Evolutionary conservation across 2,329 filamentous ascomycete species (phyloP), one percentile per base, ranked within the genome.

Genomic region (Boeremia exigua): DNA sequence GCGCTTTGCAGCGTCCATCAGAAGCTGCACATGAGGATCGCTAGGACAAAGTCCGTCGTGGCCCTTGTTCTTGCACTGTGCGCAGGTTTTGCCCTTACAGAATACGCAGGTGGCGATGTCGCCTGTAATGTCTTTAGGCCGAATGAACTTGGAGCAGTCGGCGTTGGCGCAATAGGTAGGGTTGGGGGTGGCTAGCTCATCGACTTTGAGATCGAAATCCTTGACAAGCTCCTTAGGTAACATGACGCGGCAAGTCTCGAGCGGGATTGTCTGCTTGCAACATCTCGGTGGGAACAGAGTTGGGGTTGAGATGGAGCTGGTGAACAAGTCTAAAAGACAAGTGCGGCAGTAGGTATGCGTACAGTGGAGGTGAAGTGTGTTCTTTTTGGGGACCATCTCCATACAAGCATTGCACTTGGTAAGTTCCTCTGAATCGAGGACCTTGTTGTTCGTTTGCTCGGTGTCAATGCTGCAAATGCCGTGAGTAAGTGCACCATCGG

Each of bases 251-350:
- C 60, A 64, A 0, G 44, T 42, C 0, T 60, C 48, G 1, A 69
- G 43, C 4, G 65, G 51, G 17, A 72, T 67, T 0, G 39, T 55
- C 4, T 54, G 9, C 7, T 48, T 48, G 43, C 63, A 70, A 46
- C 63, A 72, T 2, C 59, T 61, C 0, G 65, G 66, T 2, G 66
- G 70, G 32, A 72, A 72, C 1, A 68, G 56, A 0, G 49, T 40
- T 1, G 60, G 52, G 37, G 67, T 58, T 0, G 32, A n/a, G 6
- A 66, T 37, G 2, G 63, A 43, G 2, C 15, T 56, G 19, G 37
- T 46, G 58, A 73, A 68, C 1, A 70, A 53, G n/a, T 61, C 56
- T 4, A 51, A 25, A 2, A 72, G 45, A 49, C 70, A 73, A 0
- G 30, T 28, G 4, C 54, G 55, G 42, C 70, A 73, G 54, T 70